Evolutionary conservation across 1,139 yeast genomes (phyloP).

Genomic region (Geotrichum reessii): DNA sequence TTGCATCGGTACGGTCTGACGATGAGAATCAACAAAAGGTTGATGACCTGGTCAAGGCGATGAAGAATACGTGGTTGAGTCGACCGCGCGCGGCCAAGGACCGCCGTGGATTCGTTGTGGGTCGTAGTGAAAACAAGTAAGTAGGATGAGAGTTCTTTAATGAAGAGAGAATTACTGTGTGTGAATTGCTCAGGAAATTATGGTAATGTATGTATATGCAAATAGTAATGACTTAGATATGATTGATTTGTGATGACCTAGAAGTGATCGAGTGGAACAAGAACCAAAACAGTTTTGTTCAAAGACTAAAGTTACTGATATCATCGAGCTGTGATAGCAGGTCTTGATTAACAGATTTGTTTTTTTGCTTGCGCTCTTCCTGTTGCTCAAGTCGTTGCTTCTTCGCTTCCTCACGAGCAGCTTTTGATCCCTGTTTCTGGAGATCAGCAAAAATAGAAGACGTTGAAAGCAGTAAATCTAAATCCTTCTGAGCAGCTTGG

Average conservation of each 20-base stretch:
- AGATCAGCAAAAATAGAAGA: constrained; percentile 42
- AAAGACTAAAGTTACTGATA: constrained; percentile 49
- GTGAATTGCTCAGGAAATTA: too few relatives aligned
- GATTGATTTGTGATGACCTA: background rate
- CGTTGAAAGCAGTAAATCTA: constrained; percentile 27
- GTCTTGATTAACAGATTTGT: constrained; percentile 47
- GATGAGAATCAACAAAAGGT: constrained; percentile 51
- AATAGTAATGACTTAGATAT: background rate
- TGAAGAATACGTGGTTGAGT: constrained; percentile 30
- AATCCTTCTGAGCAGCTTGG: constrained; percentile 23
- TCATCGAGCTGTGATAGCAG: constrained; percentile 54
- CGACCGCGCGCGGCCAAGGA: constrained; percentile 32
- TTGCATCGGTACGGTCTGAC: constrained; percentile 46
- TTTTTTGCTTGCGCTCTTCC: constrained; percentile 18
- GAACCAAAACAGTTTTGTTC: background rate
- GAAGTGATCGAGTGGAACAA: background rate
- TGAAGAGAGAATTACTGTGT: background rate
- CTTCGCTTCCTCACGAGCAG: constrained; percentile 28
- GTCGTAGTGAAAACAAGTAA: background rate
- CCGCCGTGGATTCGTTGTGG: constrained; percentile 29
- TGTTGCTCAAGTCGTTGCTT: constrained; percentile 35
- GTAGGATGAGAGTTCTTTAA: background rate
- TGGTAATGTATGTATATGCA: background rate
- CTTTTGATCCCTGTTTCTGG: constrained; percentile 14
- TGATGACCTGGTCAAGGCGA: constrained; percentile 39